Evolutionary conservation across 176 grass and related monocot genomes (phyloP).

Genomic region (Rhipidocladum racemiflorum): DNA sequence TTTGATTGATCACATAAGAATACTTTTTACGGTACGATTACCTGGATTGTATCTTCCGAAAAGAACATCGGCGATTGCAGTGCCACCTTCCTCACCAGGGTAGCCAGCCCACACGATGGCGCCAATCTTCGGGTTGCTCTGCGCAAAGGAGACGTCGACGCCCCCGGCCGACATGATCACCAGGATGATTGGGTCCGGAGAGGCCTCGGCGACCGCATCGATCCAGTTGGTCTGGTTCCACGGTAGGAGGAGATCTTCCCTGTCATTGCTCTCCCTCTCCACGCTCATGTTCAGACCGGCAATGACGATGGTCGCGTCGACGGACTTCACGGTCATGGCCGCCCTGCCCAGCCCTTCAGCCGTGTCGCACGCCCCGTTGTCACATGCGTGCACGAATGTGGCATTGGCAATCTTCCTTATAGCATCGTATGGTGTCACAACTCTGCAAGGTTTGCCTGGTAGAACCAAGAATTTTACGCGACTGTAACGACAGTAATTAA

Average conservation of each 20-base stretch:
- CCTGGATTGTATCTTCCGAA: slow-evolving; percentile 48
- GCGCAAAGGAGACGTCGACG: slow-evolving; percentile 47
- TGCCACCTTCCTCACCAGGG: slow-evolving; percentile 52
- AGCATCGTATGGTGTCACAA: slow-evolving; percentile 45
- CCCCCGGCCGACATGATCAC: slow-evolving; percentile 48
- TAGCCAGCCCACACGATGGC: slow-evolving; percentile 55
- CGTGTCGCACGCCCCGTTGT: slow-evolving; percentile 33
- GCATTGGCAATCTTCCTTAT: slow-evolving; percentile 13
- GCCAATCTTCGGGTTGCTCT: slow-evolving; percentile 53
- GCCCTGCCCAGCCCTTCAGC: not conserved
- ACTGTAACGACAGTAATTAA: not conserved
- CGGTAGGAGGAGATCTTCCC: slow-evolving; percentile 46
- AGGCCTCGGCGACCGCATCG: slow-evolving; percentile 34
- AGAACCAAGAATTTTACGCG: not conserved
- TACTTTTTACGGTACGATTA: not conserved
- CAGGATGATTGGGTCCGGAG: slow-evolving; percentile 34
- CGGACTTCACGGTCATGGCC: not conserved
- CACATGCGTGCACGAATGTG: slow-evolving; percentile 36
- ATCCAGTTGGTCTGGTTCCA: slow-evolving; percentile 37
- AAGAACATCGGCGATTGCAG: slow-evolving; percentile 46
- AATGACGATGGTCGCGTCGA: slow-evolving; percentile 42
- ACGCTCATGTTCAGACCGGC: slow-evolving; percentile 46
- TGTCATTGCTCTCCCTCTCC: slow-evolving; percentile 47
- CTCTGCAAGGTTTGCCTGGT: slow-evolving; percentile 47
- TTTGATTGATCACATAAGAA: not conserved